A percentile compares a stretch with the other conserved stretches of the same genome.
Evolutionary conservation across 345 rosid genomes (phyloP).

Genomic region (Heritiera littoralis): DNA sequence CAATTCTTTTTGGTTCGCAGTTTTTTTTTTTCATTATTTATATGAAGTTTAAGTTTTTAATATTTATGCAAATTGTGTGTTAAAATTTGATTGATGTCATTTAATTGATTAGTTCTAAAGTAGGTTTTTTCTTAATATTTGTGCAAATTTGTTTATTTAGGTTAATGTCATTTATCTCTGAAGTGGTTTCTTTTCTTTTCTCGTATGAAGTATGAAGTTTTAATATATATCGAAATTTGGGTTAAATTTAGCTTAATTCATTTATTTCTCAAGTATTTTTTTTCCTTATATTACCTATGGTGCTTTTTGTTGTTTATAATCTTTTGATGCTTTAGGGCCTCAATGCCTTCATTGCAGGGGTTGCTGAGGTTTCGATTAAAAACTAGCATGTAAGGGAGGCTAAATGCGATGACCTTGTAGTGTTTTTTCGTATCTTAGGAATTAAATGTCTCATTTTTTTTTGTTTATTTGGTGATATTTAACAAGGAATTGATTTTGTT

Average conservation of each 20-base stretch:
- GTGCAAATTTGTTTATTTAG: neutral
- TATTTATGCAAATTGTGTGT: neutral
- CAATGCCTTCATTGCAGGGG: slow-evolving; percentile 53
- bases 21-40: too few relatives aligned
- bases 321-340: slow-evolving; percentile 51
- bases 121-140: neutral
- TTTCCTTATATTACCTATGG: neutral
- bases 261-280: neutral
- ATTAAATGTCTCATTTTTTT: neutral
- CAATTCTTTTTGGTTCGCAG: too few relatives aligned
- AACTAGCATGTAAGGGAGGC: slow-evolving; percentile 52
- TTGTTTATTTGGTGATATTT: neutral
- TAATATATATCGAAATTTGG: too few relatives aligned
- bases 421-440: neutral
- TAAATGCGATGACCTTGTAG: neutral
- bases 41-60: neutral
- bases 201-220: too few relatives aligned
- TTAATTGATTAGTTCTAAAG: neutral
- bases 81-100: neutral
- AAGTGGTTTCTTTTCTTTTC: too few relatives aligned
- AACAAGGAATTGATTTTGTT: slow-evolving; percentile 10
- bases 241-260: too few relatives aligned
- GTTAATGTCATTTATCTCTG: neutral
- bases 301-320: slow-evolving; percentile 1
- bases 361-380: slow-evolving; percentile 75